phyloP scores from a whole-genome alignment of 2,329 filamentous ascomycete species.

The Macrophomina pseudophaseolina region DNA sequence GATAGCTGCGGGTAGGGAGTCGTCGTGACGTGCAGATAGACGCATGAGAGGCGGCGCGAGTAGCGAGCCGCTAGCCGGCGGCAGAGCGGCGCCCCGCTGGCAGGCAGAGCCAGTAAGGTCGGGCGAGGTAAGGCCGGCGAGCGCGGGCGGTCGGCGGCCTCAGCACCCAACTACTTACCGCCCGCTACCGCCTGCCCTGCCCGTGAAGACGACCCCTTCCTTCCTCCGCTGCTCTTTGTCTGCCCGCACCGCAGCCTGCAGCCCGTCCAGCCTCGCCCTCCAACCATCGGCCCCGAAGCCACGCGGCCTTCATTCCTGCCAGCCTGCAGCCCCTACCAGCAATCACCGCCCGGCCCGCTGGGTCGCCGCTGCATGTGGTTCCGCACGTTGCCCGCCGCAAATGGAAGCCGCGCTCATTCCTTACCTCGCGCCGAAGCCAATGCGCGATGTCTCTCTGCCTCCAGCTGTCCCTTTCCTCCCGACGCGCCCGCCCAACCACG shows the following conservation, averaged over 20 bases:
- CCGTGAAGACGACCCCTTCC: slow-evolving; percentile 5
- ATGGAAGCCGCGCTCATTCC: slow-evolving; percentile 14
- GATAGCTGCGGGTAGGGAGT: slow-evolving; percentile 2
- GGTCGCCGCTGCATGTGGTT: slow-evolving; percentile 25
- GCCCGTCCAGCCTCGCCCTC: background rate
- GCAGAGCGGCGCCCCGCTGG: background rate
- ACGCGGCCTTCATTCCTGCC: slow-evolving; percentile 22
- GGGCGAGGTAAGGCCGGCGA: background rate
- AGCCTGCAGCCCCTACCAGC: background rate
- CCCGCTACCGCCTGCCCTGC: background rate
- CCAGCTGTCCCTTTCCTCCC: slow-evolving; percentile 21
- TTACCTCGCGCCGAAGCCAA: slow-evolving; percentile 14
- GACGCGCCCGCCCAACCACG: background rate
- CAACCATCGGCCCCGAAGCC: slow-evolving; percentile 1
- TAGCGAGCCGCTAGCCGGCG: slow-evolving; percentile 20
- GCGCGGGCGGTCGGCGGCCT: background rate
- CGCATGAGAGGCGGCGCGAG: slow-evolving; percentile 18
- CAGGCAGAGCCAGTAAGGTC: background rate
- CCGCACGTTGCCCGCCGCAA: slow-evolving; percentile 26
- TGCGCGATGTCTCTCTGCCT: slow-evolving; percentile 10
- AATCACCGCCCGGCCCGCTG: slow-evolving; percentile 9
- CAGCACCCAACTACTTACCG: background rate
- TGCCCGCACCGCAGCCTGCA: slow-evolving; percentile 17
- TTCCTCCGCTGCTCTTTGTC: slow-evolving; percentile 10
- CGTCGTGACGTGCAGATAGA: slow-evolving; percentile 25